phyloP scores from a whole-genome alignment of 2,329 filamentous ascomycete species.

The Diaporthe vexans region DNA sequence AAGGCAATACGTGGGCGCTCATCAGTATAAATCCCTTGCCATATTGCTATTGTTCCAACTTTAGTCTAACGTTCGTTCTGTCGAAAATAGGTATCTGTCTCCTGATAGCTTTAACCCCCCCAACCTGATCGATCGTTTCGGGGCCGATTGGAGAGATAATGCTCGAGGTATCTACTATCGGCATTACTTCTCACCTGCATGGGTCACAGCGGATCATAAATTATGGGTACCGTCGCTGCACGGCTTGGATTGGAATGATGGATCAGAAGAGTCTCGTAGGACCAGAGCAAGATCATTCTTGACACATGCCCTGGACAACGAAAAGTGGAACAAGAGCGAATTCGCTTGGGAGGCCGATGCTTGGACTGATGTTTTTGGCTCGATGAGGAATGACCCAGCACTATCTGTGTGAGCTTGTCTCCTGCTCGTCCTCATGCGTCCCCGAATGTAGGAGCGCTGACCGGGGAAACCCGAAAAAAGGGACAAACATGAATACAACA shows the following conservation, averaged over 20 bases:
- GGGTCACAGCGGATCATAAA: background rate
- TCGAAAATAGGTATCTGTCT: background rate
- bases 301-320: background rate
- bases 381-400: background rate
- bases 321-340: background rate
- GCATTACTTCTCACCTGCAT: constrained; percentile 1
- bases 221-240: background rate
- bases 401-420: background rate
- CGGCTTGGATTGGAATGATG: background rate
- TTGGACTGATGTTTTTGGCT: background rate
- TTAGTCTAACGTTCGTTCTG: background rate
- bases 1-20: background rate
- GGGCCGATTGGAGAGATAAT: background rate
- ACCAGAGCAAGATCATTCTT: background rate
- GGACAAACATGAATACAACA: constrained; percentile 2
- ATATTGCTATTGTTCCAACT: background rate
- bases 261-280: background rate
- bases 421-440: background rate
- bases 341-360: background rate
- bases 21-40: background rate
- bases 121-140: background rate
- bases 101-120: background rate
- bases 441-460: background rate
- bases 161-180: constrained; percentile 3
- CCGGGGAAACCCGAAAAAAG: background rate